Evolutionary conservation across 352 stramenopile species (phyloP), one percentile per base, ranked within the genome.

Genomic region (Globisporangium echinulatum): DNA sequence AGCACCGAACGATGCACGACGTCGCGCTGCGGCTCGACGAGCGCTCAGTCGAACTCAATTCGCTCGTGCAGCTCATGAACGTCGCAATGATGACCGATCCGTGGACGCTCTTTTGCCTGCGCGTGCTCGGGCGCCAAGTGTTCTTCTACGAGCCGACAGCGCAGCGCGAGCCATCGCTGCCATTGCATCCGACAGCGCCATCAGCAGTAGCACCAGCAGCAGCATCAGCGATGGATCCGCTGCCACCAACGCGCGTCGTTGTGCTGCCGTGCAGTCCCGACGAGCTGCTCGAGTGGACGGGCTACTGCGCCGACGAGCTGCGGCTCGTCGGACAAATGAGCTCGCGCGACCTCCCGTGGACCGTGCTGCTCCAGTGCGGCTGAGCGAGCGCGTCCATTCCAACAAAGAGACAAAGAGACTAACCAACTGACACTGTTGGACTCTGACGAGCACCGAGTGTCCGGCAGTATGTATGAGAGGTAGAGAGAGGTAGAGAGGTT

Each of bases 51-150:
- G 60, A 60, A 36, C 40, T 68, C 7, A 69, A 57, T 64, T 70
- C 67, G 3, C 55, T 75, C 39, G 49, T 70, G 4, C 65, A 61
- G 3, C 64, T 77, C 49, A 67, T 60, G 33, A 74, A 77, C 51
- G 66, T 77, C 37, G 64, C 56, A 36, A 48, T 65, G 19, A 64
- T 77, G 52, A 69, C 67, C 1, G 70, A 77, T 7, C 70, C 70
- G 14, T 36, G 67, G 36, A 49, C 52, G 39, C 59, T 74, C 10
- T n/a, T 70, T 17, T 61, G 51, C 1, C 9, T 77, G 52, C 56
- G 61, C 4, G 38, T 77, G 39, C 17, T 75, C n/a, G 71, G 71
- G 0, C 36, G 62, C 14, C 47, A 69, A 4, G 54, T 78, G 11
- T 76, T 72, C 62, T 58, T 76, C 19, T 78, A 78, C 57, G 56